These are phyloP conservation scores for Cladophialophora psammophila DNA, from an alignment of 2,329 filamentous ascomycete species.

Conservation along the genomic window DNA sequence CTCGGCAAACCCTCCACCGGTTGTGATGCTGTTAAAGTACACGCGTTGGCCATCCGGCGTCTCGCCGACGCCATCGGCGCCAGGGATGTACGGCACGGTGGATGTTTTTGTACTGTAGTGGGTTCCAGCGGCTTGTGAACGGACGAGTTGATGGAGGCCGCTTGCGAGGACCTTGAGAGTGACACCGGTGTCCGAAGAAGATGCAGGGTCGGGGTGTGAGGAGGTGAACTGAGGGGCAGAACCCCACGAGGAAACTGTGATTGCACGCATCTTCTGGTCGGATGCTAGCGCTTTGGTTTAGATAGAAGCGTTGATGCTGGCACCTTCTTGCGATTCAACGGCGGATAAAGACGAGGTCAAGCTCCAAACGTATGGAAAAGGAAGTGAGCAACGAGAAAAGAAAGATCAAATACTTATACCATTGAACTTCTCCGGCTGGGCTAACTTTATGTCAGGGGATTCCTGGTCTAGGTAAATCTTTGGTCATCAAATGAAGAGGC, in stretches of 20 bases:
- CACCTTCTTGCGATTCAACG: background rate
- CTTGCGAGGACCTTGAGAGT: conserved; percentile 62
- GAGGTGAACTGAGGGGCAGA: conserved; percentile 30
- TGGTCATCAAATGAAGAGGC: background rate
- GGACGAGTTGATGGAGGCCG: conserved; percentile 63
- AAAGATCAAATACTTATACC: background rate
- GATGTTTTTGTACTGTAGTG: conserved; percentile 59
- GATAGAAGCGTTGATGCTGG: background rate
- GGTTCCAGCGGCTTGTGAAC: conserved; percentile 60
- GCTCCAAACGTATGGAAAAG: background rate
- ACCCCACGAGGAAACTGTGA: conserved; percentile 37
- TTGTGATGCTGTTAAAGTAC: conserved; percentile 56
- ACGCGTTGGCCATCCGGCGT: conserved; percentile 55
- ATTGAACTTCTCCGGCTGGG: background rate
- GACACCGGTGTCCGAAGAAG: conserved; percentile 45
- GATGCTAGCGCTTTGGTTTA: background rate
- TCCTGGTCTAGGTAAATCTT: background rate
- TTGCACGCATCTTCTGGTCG: conserved; percentile 30
- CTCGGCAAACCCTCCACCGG: conserved; percentile 37
- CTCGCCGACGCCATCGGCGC: conserved; percentile 62
- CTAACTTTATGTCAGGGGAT: background rate
- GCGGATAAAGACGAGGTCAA: background rate
- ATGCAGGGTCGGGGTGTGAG: conserved; percentile 27
- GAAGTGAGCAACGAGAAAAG: background rate
- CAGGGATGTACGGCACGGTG: conserved; percentile 59